Evolutionary conservation across 1,284 basidiomycete genomes (phyloP).

Genomic region (Puccinia horiana): DNA sequence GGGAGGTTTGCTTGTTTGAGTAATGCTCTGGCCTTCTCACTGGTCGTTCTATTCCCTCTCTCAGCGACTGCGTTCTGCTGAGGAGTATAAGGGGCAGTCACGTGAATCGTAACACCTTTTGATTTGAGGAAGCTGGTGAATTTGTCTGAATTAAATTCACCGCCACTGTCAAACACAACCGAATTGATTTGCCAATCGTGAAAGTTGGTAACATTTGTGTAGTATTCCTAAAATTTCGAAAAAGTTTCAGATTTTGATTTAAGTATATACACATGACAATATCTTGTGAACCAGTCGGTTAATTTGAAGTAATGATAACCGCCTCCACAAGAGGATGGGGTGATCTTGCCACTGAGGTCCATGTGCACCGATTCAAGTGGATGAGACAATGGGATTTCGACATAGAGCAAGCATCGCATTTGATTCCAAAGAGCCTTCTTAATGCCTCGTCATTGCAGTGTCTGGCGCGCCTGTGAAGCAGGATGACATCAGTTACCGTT

Average conservation of each 20-base stretch:
- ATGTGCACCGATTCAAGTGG: too few species aligned
- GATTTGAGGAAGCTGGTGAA: too few species aligned
- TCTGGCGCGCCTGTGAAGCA: not conserved
- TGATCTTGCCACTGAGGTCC: conserved; percentile 29
- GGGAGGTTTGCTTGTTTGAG: conserved; percentile 55
- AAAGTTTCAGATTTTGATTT: conserved; percentile 35
- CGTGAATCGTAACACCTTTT: too few species aligned
- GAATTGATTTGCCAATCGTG: conserved; percentile 55
- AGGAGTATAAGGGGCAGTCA: conserved; percentile 57
- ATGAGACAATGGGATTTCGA: too few species aligned
- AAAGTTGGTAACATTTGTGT: conserved; percentile 54
- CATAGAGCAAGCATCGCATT: conserved; percentile 8
- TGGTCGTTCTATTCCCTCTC: conserved; percentile 56
- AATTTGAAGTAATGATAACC: conserved; percentile 25
- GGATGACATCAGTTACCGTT: not conserved
- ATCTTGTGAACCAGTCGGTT: conserved; percentile 4
- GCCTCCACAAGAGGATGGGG: not conserved
- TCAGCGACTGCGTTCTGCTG: conserved; percentile 58
- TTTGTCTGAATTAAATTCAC: too few species aligned
- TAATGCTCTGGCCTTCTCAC: conserved; percentile 55
- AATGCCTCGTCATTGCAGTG: not conserved
- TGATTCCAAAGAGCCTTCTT: not conserved
- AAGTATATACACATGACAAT: not conserved
- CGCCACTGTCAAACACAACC: conserved; percentile 58
- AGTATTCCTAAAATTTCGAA: conserved; percentile 56